A percentile compares a stretch with the other conserved stretches of the same genome.
phyloP scores from a whole-genome alignment of 1,284 basidiomycete genomes.

The Leucocoprinus gongylophorus region DNA sequence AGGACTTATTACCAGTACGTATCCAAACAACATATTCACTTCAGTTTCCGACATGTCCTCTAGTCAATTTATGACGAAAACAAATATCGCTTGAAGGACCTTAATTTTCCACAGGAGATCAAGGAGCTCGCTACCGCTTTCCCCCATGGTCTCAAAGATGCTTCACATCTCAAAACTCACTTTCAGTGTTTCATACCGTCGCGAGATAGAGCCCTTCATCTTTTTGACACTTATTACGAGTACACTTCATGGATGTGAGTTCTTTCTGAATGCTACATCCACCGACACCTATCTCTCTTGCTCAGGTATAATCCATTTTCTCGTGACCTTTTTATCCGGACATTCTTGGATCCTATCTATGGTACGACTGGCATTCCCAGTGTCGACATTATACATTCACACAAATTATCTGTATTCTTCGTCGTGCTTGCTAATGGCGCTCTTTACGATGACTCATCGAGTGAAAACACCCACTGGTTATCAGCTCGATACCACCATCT shows the following conservation, averaged over 20 bases:
- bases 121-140: conserved; percentile 41
- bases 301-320: conserved; percentile 38
- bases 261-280: conserved; percentile 1
- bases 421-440: conserved; percentile 39
- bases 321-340: conserved; percentile 31
- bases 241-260: conserved; percentile 44
- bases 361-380: conserved; percentile 23
- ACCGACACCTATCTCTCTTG: conserved; percentile 3
- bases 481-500: conserved; percentile 39
- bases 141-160: conserved; percentile 40
- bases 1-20: conserved; percentile 37
- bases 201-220: conserved; percentile 31
- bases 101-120: conserved; percentile 38
- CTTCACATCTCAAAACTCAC: conserved; percentile 29
- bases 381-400: conserved; percentile 36
- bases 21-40: not conserved
- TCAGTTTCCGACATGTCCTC: not conserved
- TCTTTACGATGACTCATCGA: conserved; percentile 32
- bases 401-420: conserved; percentile 45
- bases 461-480: conserved; percentile 18
- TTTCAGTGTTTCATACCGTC: conserved; percentile 38
- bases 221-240: conserved; percentile 38
- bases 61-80: conserved; percentile 22
- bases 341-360: conserved; percentile 38
- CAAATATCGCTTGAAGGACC: conserved; percentile 18